These are phyloP conservation scores for Lachnellula cervina DNA, from an alignment of 2,329 filamentous ascomycete species.

Conservation along the genomic window DNA sequence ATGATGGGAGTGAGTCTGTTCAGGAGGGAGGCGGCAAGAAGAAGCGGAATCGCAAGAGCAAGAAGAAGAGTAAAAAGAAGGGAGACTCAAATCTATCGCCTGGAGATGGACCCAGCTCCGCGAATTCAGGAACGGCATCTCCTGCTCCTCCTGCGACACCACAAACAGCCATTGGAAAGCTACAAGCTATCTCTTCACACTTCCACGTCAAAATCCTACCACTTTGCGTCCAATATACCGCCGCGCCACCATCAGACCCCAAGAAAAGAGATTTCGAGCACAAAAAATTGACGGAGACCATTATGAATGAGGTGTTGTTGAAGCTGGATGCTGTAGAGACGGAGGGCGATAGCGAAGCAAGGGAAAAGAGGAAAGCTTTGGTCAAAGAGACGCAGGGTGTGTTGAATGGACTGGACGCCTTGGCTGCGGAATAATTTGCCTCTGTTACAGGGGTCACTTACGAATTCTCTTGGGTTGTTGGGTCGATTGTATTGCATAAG, in stretches of 20 bases:
- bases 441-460: constrained; percentile 3
- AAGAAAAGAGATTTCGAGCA: constrained; percentile 71
- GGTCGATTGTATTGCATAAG: constrained; percentile 16
- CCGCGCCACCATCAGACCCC: constrained; percentile 56
- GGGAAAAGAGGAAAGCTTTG: constrained; percentile 63
- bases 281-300: constrained; percentile 68
- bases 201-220: constrained; percentile 63
- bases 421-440: constrained; percentile 9
- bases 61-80: constrained; percentile 38
- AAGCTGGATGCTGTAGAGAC: constrained; percentile 75
- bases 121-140: constrained; percentile 25
- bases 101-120: constrained; percentile 35
- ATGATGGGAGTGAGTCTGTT: constrained; percentile 36
- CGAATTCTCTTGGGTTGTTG: constrained; percentile 16
- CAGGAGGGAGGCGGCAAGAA: constrained; percentile 29
- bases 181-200: constrained; percentile 60
- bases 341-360: constrained; percentile 61
- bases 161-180: constrained; percentile 52
- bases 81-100: constrained; percentile 26
- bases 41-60: constrained; percentile 32
- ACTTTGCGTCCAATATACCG: constrained; percentile 56
- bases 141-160: constrained; percentile 32
- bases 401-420: constrained; percentile 57
- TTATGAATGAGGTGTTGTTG: constrained; percentile 69
- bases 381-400: constrained; percentile 67